These are phyloP conservation scores for Curvularia sp. DNA, from an alignment of 2,329 filamentous ascomycete genomes.

Conservation along the genomic window DNA sequence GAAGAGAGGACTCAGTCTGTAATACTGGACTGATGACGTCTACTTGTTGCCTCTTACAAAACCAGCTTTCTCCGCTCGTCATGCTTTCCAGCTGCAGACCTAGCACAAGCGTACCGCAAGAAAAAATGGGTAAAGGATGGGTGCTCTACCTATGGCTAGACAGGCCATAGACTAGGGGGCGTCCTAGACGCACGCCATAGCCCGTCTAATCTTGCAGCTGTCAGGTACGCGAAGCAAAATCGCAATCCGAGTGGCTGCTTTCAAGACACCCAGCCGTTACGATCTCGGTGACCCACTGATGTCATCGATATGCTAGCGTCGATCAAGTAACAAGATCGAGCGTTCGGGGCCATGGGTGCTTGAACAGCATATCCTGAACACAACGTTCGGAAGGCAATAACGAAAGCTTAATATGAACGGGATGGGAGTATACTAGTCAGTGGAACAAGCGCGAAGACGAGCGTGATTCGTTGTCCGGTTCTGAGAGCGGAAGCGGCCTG, in stretches of 20 bases:
- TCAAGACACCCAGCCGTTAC: background rate
- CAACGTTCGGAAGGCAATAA: no score
- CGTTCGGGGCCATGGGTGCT: background rate
- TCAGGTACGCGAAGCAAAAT: conserved; percentile 18
- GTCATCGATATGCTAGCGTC: conserved; percentile 18
- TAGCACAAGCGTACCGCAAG: conserved; percentile 8
- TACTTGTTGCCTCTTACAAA: background rate
- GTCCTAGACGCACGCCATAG: background rate
- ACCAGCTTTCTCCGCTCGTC: background rate
- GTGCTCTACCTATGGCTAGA: background rate
- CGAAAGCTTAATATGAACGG: background rate
- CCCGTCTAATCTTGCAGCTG: conserved; percentile 4
- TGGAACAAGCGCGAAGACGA: background rate
- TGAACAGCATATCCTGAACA: background rate
- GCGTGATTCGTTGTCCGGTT: background rate
- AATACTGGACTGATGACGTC: background rate
- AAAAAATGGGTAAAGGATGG: background rate
- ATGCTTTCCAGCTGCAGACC: background rate
- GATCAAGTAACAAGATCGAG: conserved; percentile 13
- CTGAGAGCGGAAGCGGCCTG: background rate
- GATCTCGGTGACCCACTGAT: conserved; percentile 15
- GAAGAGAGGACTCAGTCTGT: background rate
- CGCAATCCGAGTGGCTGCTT: conserved; percentile 12
- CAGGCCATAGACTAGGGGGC: conserved; percentile 1
- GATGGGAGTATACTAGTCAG: background rate